These are phyloP conservation scores for Hymenoscyphus fructigenus DNA, from an alignment of 2,329 filamentous ascomycete genomes.

Conservation along the genomic window DNA sequence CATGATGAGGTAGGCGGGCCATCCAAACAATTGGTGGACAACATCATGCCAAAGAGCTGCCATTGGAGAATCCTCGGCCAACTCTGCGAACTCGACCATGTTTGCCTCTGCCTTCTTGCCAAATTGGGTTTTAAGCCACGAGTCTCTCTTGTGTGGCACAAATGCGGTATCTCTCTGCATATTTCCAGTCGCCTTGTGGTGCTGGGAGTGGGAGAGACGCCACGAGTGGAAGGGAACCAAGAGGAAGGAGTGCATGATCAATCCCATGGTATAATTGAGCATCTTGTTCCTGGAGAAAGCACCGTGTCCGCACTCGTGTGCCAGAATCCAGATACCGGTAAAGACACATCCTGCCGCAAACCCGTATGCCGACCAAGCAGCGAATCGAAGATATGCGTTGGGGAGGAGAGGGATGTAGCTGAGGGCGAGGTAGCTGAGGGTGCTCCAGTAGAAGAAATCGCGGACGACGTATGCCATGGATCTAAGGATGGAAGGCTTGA, in stretches of 20 bases:
- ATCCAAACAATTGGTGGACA: constrained; percentile 63
- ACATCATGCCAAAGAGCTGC: constrained; percentile 54
- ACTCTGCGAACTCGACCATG: constrained; percentile 47
- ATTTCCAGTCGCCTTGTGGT: constrained; percentile 68
- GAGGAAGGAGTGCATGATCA: constrained; percentile 63
- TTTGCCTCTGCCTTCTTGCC: constrained; percentile 31
- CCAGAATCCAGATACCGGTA: constrained; percentile 71
- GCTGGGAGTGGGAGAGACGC: constrained; percentile 68
- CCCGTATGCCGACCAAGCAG: constrained; percentile 60
- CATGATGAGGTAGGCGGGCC: constrained; percentile 62
- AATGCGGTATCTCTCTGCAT: constrained; percentile 68
- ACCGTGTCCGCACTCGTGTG: constrained; percentile 70
- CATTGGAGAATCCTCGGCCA: constrained; percentile 64
- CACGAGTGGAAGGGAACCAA: constrained; percentile 72
- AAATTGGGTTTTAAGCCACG: constrained; percentile 33
- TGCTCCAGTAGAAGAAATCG: constrained; percentile 52
- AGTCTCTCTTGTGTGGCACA: constrained; percentile 50
- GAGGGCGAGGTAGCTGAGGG: constrained; percentile 49
- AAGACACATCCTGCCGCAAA: constrained; percentile 66
- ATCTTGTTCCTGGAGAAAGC: constrained; percentile 59
- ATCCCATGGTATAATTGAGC: constrained; percentile 64
- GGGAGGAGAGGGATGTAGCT: constrained; percentile 53
- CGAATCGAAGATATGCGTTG: constrained; percentile 45
- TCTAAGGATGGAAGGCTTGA: constrained; percentile 54
- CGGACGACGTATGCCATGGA: constrained; percentile 59